Base-by-base conservation (phyloP, 208 protist genomes). In the Acanthamoeba lenticulata region DNA sequence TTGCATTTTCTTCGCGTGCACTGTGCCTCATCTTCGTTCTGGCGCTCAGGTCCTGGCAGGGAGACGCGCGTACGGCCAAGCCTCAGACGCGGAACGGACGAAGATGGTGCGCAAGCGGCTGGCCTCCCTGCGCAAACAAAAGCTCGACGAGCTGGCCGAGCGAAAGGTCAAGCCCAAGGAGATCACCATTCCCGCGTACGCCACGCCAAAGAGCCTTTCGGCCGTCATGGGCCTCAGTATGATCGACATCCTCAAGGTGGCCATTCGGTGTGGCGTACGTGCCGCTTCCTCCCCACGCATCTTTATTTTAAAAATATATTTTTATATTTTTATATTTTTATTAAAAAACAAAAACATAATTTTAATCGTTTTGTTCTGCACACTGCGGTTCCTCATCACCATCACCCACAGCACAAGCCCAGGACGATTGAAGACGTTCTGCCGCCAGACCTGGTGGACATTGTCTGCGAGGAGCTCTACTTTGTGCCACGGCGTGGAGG, bases 391-490 rank as follows among this genome's bases (percentile, higher is more conserved):
- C 3, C 69, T 32, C 69, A 44, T 29, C 15, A 29, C 69, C 69
- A 21, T 40, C 9, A 32, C 47, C 5, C 7, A 72, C 86, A 92
- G 86, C 42, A 86, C 29, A 17, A 89, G 9, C 90, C 90, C 88
- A 86, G 49, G 32, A 77, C 42, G 15, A 34, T 47, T 17, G 72
- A 94, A 0, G 90, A 94, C 32, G 47, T 89, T 67, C 40, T 94
- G 34, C 90, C 90, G 29, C 44, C 45, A 65, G 90, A 94, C 5
- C 67, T 94, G 40, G 90, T 86, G 29, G 90, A 94, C 69, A 94
- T 94, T 21, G 15, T 94, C 11, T 57, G 42, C 27, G 65, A 94
- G 24, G 72, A 94, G 69, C 45, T 88, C 45, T 77, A 86, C 38
- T 86, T 86, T 38, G 32, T 79, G 34, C 62, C 62, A 13, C n/a